Base-by-base conservation (phyloP, 257 asterid genomes). In the Solanum infundibuliforme region DNA sequence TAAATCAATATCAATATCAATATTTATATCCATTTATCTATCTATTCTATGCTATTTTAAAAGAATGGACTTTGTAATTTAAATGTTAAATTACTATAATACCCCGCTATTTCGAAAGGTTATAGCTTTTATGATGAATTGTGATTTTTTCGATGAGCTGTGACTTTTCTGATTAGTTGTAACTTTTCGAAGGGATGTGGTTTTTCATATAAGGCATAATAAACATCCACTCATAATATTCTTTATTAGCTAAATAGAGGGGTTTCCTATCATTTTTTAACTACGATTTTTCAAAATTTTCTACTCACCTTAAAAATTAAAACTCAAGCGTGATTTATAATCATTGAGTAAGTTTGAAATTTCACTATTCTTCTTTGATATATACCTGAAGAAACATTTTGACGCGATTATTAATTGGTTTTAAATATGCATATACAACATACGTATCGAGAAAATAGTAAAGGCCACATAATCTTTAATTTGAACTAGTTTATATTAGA, bases 171-270 rank as follows among this genome's bases (percentile, higher is more conserved):
- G 8, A 48, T 48, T 1, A 48, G 60, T 14, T 14, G 0, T 5
- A 0, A 48, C 9, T 55, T 55, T 18, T 3, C 4, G 0, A 55
- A 20, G 4, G 2, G 5, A 2, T 55, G n/a, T 55, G 25, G 0
- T 7, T 55, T 7, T 20, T 20, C 25, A 7, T 2, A 20, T 14
- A 55, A 55, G 65, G 10, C 10, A 7, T 20, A 20, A 55, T 7
- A 20, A 55, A 3, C 65, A 55, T 55, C 25, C 65, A 1, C 11
- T 20, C 25, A 1, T 55, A 55, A 25, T 55, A 18, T 0, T 3
- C 65, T 55, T 55, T 55, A 55, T 55, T 55, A 55, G 25, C 25
- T 20, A 55, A 55, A 55, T 7, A 55, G 65, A 21, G 25, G 4
- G 0, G 3, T 55, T 52, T 52, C 0, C 9, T 18, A 16, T 52